phyloP scores from a whole-genome alignment of 2,329 filamentous ascomycete genomes.

The Epichloe gansuensis region DNA sequence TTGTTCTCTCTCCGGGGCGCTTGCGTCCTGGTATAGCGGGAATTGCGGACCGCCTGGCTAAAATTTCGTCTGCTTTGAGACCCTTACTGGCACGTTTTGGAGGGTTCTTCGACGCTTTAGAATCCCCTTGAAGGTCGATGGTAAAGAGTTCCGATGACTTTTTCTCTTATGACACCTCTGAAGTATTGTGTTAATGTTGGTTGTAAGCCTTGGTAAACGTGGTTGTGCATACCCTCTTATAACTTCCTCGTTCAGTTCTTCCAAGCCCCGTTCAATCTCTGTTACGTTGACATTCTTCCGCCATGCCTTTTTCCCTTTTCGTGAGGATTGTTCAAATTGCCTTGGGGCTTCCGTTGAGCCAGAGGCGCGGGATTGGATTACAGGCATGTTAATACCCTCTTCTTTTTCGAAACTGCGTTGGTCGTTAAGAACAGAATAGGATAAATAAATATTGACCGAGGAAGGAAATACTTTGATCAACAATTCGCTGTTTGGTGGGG shows the following conservation, averaged over 20 bases:
- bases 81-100: constrained; percentile 59
- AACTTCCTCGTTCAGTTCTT: constrained; percentile 76
- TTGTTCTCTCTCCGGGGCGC: constrained; percentile 55
- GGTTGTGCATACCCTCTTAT: constrained; percentile 59
- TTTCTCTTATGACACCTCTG: constrained; percentile 78
- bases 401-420: not conserved
- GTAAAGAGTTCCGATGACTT: constrained; percentile 73
- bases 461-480: not conserved
- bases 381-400: constrained; percentile 33
- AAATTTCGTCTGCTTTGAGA: constrained; percentile 84
- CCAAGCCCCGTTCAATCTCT: constrained; percentile 71
- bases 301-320: constrained; percentile 98
- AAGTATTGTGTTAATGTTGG: not conserved
- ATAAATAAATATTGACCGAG: not conserved
- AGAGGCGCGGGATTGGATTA: constrained; percentile 31
- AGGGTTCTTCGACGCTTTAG: constrained; percentile 49
- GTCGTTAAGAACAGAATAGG: not conserved
- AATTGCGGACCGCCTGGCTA: constrained; percentile 70
- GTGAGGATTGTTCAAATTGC: constrained; percentile 76
- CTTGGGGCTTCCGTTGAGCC: constrained; percentile 52
- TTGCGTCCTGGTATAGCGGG: constrained; percentile 71
- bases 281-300: constrained; percentile 94
- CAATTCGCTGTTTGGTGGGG: not conserved
- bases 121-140: constrained; percentile 64
- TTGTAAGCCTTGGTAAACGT: not conserved